phyloP scores from a whole-genome alignment of 2,329 filamentous ascomycete genomes.

The Exophiala viscosa region DNA sequence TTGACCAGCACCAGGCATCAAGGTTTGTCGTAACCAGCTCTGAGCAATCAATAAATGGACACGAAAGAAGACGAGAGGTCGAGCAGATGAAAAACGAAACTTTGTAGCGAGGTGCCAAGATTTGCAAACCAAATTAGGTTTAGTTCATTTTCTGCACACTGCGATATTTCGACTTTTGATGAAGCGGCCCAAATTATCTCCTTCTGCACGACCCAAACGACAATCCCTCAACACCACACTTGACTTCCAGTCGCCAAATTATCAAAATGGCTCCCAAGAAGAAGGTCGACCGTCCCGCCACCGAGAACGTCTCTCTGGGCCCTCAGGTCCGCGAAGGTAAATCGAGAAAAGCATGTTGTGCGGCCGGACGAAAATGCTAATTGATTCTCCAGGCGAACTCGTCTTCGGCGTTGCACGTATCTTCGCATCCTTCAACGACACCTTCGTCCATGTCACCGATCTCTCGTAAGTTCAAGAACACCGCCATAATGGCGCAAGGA shows the following conservation, averaged over 20 bases:
- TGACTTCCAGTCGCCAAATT: neutral
- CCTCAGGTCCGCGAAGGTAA: slow-evolving; percentile 93
- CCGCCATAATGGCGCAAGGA: slow-evolving; percentile 20
- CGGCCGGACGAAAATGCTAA: neutral
- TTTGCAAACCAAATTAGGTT: too few species aligned
- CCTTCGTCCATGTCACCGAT: slow-evolving; percentile 99
- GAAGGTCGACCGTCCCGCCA: slow-evolving; percentile 68
- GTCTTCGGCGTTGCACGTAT: slow-evolving; percentile 98
- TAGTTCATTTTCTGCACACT: too few species aligned
- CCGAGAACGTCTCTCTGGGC: slow-evolving; percentile 98
- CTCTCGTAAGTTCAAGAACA: slow-evolving; percentile 64
- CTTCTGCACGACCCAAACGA: too few species aligned
- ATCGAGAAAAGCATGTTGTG: slow-evolving; percentile 31
- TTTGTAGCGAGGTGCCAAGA: too few species aligned
- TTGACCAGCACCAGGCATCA: too few species aligned
- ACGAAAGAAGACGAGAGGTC: too few species aligned
- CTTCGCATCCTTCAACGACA: slow-evolving; percentile 93
- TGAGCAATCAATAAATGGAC: too few species aligned
- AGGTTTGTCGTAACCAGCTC: too few species aligned
- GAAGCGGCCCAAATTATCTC: too few species aligned
- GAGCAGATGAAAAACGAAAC: too few species aligned
- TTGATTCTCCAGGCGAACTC: slow-evolving; percentile 69
- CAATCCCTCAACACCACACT: neutral
- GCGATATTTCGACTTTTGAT: too few species aligned
- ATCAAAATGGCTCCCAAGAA: slow-evolving; percentile 91